phyloP scores from a whole-genome alignment of 2,329 filamentous ascomycete species.

The Fusarium mangiferae region DNA sequence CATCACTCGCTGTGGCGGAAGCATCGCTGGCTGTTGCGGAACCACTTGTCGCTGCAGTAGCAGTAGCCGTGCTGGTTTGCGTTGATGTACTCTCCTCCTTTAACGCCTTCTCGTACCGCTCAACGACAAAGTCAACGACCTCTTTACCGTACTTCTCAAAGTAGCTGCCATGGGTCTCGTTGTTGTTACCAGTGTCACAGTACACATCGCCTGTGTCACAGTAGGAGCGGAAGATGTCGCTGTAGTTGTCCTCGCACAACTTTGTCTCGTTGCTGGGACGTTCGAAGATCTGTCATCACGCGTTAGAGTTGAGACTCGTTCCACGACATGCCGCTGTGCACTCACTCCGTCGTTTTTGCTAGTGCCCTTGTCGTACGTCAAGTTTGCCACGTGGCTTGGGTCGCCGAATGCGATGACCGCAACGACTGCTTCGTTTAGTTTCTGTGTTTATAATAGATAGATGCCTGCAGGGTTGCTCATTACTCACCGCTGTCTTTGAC shows the following conservation, averaged over 20 bases:
- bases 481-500: slow-evolving; percentile 49
- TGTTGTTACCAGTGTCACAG: slow-evolving; percentile 49
- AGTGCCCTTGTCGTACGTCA: slow-evolving; percentile 51
- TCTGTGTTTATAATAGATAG: not conserved
- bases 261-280: slow-evolving; percentile 46
- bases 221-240: slow-evolving; percentile 51
- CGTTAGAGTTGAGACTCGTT: slow-evolving; percentile 17
- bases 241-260: slow-evolving; percentile 50
- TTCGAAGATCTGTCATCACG: slow-evolving; percentile 49
- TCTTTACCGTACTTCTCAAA: slow-evolving; percentile 49
- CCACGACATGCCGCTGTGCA: not conserved
- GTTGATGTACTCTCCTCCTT: slow-evolving; percentile 5
- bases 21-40: not conserved
- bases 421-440: slow-evolving; percentile 48
- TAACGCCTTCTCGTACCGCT: slow-evolving; percentile 44
- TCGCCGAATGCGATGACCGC: slow-evolving; percentile 55
- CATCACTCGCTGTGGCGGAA: not conserved
- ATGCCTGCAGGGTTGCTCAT: slow-evolving; percentile 34
- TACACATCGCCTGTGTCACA: slow-evolving; percentile 56
- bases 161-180: slow-evolving; percentile 50
- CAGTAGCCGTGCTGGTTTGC: not conserved
- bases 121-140: slow-evolving; percentile 50
- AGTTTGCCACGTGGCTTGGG: slow-evolving; percentile 52
- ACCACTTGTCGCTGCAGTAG: slow-evolving; percentile 8
- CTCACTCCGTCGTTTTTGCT: slow-evolving; percentile 52